phyloP scores from a whole-genome alignment of 441 rosid species.

The Erodium texanum region DNA sequence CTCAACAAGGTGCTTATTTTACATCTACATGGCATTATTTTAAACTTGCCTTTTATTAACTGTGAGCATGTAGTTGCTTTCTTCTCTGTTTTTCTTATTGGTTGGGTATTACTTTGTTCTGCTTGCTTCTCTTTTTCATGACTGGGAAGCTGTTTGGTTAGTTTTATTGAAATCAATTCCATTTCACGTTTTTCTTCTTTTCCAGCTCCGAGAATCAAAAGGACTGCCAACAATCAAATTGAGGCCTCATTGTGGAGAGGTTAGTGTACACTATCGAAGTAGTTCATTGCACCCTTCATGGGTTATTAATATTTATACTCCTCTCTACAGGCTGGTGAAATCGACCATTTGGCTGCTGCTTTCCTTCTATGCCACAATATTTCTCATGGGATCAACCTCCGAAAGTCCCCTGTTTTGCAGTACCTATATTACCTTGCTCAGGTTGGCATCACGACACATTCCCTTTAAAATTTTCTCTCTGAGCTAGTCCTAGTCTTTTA shows the following conservation, averaged over 20 bases:
- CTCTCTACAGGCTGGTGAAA: constrained; percentile 56
- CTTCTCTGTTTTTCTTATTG: neutral
- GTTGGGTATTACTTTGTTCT: neutral
- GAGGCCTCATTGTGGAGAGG: constrained; percentile 78
- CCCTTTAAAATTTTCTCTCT: neutral
- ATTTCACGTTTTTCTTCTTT: constrained; percentile 9
- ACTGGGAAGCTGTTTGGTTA: neutral
- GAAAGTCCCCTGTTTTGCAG: constrained; percentile 71
- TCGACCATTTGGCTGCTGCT: constrained; percentile 70
- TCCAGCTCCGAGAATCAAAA: constrained; percentile 72
- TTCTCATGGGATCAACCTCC: constrained; percentile 65
- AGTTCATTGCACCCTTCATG: constrained; percentile 6
- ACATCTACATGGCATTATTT: neutral
- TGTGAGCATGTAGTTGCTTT: constrained; percentile 6
- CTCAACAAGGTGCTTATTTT: constrained; percentile 43
- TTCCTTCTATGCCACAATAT: constrained; percentile 56
- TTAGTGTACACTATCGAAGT: constrained; percentile 12
- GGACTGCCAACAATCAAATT: constrained; percentile 63
- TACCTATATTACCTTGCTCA: constrained; percentile 65
- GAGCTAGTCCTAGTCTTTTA: constrained; percentile 4
- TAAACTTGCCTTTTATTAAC: neutral
- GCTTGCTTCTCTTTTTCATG: neutral
- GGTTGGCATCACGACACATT: constrained; percentile 29
- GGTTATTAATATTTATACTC: constrained; percentile 12
- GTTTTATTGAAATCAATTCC: constrained; percentile 11